A percentile compares a stretch with the other conserved stretches of the same genome.
These are phyloP conservation scores for Septoria petroselini DNA, from an alignment of 2,329 filamentous ascomycete genomes.

Conservation along the genomic window DNA sequence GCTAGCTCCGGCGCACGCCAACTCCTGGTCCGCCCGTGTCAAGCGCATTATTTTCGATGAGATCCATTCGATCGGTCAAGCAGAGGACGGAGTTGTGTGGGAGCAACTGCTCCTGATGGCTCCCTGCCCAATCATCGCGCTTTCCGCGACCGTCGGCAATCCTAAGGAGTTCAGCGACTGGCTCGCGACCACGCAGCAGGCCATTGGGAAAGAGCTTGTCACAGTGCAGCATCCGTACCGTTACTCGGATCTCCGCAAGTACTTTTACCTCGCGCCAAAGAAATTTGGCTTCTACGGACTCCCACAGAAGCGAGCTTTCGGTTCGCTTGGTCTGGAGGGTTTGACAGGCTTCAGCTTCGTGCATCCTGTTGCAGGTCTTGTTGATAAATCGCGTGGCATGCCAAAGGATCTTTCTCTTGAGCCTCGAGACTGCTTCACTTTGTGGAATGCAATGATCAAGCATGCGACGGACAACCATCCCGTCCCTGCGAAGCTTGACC, in stretches of 20 bases:
- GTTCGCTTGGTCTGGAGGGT: slow-evolving; percentile 48
- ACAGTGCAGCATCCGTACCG: slow-evolving; percentile 67
- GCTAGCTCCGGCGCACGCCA: slow-evolving; percentile 62
- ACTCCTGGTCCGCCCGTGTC: slow-evolving; percentile 63
- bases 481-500: slow-evolving; percentile 52
- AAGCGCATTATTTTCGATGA: slow-evolving; percentile 80
- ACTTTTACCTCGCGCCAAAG: slow-evolving; percentile 57
- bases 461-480: slow-evolving; percentile 47
- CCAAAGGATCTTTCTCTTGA: slow-evolving; percentile 68
- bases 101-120: slow-evolving; percentile 72
- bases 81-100: slow-evolving; percentile 73
- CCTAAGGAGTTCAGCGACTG: slow-evolving; percentile 66
- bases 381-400: slow-evolving; percentile 60
- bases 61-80: slow-evolving; percentile 74
- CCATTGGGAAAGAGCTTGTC: slow-evolving; percentile 60
- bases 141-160: slow-evolving; percentile 78
- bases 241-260: slow-evolving; percentile 77
- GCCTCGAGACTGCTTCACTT: slow-evolving; percentile 63
- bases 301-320: slow-evolving; percentile 41
- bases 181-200: slow-evolving; percentile 62
- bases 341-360: slow-evolving; percentile 56
- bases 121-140: slow-evolving; percentile 72
- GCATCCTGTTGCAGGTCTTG: slow-evolving; percentile 64
- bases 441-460: slow-evolving; percentile 64
- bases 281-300: slow-evolving; percentile 54